Base-by-base conservation (phyloP, 2,329 filamentous ascomycete genomes). In the Fusarium albidum region DNA sequence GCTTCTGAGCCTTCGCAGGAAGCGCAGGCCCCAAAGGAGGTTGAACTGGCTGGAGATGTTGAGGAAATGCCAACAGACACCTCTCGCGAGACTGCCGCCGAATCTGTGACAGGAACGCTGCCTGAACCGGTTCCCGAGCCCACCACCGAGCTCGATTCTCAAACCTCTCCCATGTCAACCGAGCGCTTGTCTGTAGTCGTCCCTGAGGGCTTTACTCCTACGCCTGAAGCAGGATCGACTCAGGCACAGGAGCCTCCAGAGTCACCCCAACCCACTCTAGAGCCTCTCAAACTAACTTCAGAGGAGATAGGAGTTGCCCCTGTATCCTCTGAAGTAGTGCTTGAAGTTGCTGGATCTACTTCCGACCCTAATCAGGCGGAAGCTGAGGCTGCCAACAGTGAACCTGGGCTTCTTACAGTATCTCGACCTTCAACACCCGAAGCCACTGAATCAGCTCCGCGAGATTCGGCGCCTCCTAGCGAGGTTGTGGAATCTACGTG, bases 21-120 rank as follows among this genome's bases (percentile, higher is more conserved):
- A 37, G 27, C 29, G n/a, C 25, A 46, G 25, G 12, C 14, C 27
- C 15, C 37, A 12, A 42, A 28, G 9, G 34, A 18, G n/a, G 18
- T 10, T 14, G 46, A 52, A 11, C 27, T 45, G 28, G 25, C 38
- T 28, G 34, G 14, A 9, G 33, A 37, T 28, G 25, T 27, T n/a
- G 46, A 47, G 9, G 43, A 63, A 32, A 18, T 21, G n/a, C 13
- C 44, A 41, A 27, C 37, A 7, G 50, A 56, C 34, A n/a, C n/a
- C 13, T 25, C 42, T 26, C 13, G 14, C 4, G 43, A 49, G 21
- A 28, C 40, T 18, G 9, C 25, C 13, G 38, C 31, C 14, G 31
- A 50, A 17, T 28, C 21, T 33, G n/a, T 10, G 5, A 7, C 11
- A 12, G 33, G 33, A 31, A 38, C 54, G 37, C 14, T 28, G 8